Base-by-base conservation (phyloP, 78 protist genomes). In the Dictyostelium intermedium region DNA sequence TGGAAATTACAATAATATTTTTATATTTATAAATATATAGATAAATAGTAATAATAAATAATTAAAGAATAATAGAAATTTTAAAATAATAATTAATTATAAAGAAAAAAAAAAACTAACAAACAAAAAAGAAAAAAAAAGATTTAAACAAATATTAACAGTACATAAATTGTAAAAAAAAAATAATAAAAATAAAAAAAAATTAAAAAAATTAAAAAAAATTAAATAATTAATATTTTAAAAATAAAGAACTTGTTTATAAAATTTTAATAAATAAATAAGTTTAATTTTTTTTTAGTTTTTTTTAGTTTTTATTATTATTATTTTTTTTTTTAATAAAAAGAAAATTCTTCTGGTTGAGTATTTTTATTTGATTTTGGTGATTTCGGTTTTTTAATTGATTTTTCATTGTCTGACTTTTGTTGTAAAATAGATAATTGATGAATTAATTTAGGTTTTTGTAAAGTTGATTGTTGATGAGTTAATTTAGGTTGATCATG, bases 1-100 rank as follows among this genome's bases (percentile, higher is more conserved):
- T 94, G 96, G 96, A 84, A 74, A 61, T 85, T 85, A 20, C 89
- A 91, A 50, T 92, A 92, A 76, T 74, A 18, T 69, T 20, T 69
- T 69, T 69, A n/a, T 27, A 9, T 72, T 25, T 25, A 61, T 16
- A 61, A 61, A 61, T 61, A 61, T n/a, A n/a, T 61, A n/a, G 61
- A 50, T 50, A 50, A 50, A 50, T 50, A 50, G 61, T 50, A 50
- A 18, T 50, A 25, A 60, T 60, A 60, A 60, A 23, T 60, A 60
- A 60, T 60, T 10, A 39, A 39, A 39, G 4, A 39, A 39, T 39
- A 61, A 27, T 27, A 27, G 39, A 66, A 66, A 23, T 9, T n/a
- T 27, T 14, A 66, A 66, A 63, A 63, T 10, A 63, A 66, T 11
- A n/a, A 63, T n/a, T n/a, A 61, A 4, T 18, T 16, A 61, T 3